phyloP scores from a whole-genome alignment of 768 basidiomycete species.

The Suillus luteus region DNA sequence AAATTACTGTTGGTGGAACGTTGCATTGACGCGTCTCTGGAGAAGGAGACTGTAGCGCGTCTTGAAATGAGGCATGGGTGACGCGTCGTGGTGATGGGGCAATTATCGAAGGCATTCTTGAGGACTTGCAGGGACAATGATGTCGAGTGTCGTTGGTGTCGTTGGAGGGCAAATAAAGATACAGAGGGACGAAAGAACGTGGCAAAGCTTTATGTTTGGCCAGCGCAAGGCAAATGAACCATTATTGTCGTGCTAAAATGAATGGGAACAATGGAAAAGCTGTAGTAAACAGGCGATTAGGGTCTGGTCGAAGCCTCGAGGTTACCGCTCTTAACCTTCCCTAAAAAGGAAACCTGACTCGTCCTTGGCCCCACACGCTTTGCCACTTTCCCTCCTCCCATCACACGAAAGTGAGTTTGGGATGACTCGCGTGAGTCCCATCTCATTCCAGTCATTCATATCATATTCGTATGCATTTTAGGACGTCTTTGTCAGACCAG shows the following conservation, averaged over 20 bases:
- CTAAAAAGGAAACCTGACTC: conserved; percentile 32
- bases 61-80: conserved; percentile 18
- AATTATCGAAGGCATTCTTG: conserved; percentile 44
- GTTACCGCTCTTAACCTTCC: conserved; percentile 17
- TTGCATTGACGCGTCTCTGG: conserved; percentile 3
- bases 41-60: conserved; percentile 9
- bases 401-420: background rate
- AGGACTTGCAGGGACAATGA: conserved; percentile 14
- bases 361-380: conserved; percentile 9
- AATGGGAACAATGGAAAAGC: conserved; percentile 29
- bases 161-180: conserved; percentile 30
- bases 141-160: conserved; percentile 13
- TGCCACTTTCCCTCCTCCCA: background rate
- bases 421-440: background rate
- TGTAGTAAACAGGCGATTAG: conserved; percentile 20
- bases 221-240: conserved; percentile 23
- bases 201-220: conserved; percentile 31
- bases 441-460: background rate
- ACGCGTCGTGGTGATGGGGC: conserved; percentile 41
- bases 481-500: background rate
- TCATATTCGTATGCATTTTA: background rate
- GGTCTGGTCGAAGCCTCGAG: conserved; percentile 22
- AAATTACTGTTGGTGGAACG: background rate
- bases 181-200: conserved; percentile 34
- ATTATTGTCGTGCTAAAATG: conserved; percentile 24